Conservation (phyloP, 1,139 yeast genomes). For the Yamadazyma oceani region DNA sequence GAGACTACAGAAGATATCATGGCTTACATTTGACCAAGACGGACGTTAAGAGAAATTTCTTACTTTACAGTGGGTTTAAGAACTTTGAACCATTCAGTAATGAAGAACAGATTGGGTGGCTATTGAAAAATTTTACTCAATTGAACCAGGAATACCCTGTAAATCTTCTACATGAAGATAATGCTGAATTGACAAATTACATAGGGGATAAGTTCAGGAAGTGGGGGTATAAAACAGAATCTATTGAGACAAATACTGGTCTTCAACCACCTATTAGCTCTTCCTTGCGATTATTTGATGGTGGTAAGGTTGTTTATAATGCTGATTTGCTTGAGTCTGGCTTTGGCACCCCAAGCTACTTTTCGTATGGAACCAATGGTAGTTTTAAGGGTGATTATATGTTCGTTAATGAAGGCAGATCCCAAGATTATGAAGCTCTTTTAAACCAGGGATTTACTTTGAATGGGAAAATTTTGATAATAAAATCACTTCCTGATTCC, state of each 20-base stretch:
- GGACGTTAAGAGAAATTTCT: slow-evolving; percentile 55
- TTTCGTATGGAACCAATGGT: slow-evolving; percentile 32
- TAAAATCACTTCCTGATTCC: slow-evolving; percentile 18
- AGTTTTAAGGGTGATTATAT: slow-evolving; percentile 26
- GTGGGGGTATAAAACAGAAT: slow-evolving; percentile 28
- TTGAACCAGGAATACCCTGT: slow-evolving; percentile 18
- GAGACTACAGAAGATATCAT: slow-evolving; percentile 81
- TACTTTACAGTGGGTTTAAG: slow-evolving; percentile 26
- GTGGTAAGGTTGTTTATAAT: slow-evolving; percentile 23
- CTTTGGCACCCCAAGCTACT: slow-evolving; percentile 39
- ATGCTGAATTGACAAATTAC: slow-evolving; percentile 25
- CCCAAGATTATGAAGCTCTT: slow-evolving; percentile 29
- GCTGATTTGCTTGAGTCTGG: slow-evolving; percentile 28
- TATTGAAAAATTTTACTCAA: slow-evolving; percentile 26
- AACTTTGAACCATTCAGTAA: slow-evolving; percentile 25
- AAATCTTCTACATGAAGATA: slow-evolving; percentile 30
- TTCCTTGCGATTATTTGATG: slow-evolving; percentile 27
- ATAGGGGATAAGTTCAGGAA: slow-evolving; percentile 27
- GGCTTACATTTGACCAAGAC: slow-evolving; percentile 59
- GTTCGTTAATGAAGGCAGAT: slow-evolving; percentile 32
- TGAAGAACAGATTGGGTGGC: slow-evolving; percentile 28
- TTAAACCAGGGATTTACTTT: slow-evolving; percentile 20
- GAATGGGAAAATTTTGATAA: slow-evolving; percentile 30
- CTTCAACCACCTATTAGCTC: slow-evolving; percentile 26
- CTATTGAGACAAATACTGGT: slow-evolving; percentile 19